Conservation (phyloP, 2,329 filamentous ascomycete genomes). For the Penicillium griseofulvum region DNA sequence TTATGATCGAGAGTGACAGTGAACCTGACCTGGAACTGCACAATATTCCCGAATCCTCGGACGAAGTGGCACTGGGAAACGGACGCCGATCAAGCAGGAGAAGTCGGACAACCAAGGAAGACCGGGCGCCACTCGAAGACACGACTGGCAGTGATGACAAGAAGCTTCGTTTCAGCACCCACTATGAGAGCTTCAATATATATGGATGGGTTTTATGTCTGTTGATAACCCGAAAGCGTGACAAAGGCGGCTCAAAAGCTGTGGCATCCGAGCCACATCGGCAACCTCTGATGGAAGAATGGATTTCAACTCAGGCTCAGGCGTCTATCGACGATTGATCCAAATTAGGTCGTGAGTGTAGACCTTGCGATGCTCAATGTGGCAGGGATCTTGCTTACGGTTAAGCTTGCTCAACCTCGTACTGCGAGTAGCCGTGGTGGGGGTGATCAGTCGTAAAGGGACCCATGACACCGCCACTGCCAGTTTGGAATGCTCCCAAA, state of each 20-base stretch:
- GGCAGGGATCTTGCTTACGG: conserved; percentile 1
- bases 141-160: conserved; percentile 70
- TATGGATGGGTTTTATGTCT: conserved; percentile 90
- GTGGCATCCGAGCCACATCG: conserved; percentile 38
- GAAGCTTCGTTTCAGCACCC: conserved; percentile 79
- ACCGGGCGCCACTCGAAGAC: background rate
- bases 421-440: conserved; percentile 10
- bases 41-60: conserved; percentile 57
- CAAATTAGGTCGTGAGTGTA: background rate
- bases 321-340: conserved; percentile 38
- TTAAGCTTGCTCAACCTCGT: conserved; percentile 9
- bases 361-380: background rate
- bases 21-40: conserved; percentile 49
- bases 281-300: conserved; percentile 77
- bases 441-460: conserved; percentile 6
- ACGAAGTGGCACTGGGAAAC: conserved; percentile 1
- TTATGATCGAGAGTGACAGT: conserved; percentile 62
- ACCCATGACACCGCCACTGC: conserved; percentile 10
- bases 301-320: conserved; percentile 73
- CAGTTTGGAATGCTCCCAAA: background rate
- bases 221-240: conserved; percentile 72
- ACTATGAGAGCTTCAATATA: conserved; percentile 93
- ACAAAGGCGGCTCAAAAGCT: conserved; percentile 39
- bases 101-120: background rate
- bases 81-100: background rate